Base-by-base conservation (phyloP, 768 basidiomycete genomes). In the Psilocybe cubensis region DNA sequence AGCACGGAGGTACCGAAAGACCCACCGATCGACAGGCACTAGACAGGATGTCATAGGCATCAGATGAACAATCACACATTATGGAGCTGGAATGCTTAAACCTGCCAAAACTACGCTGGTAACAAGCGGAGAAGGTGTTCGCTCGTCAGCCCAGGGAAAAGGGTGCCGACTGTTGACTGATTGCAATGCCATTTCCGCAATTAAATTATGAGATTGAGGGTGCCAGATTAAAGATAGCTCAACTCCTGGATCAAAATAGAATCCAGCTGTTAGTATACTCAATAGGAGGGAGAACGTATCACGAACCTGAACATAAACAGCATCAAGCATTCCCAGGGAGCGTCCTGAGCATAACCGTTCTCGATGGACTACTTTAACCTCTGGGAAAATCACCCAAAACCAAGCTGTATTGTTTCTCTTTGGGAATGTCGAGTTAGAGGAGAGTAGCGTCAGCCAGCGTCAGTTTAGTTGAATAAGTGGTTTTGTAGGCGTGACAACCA, bases 61-160 rank as follows among this genome's bases (percentile, higher is more conserved):
- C 8, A 14, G 31, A 33, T 33, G 31, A 14, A 33, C 31, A 33
- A 14, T 8, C 31, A 14, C n/a, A n/a, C n/a, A 14, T 33, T 8
- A 9, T 33, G 31, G 31, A 33, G 31, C 31, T 33, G 31, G 43
- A 25, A 21, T 44, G 24, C 20, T 27, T 10, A 20, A 35, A 49
- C 21, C 12, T 14, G 29, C 18, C 35, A 38, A 38, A 38, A 17
- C 35, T 11, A 11, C 12, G 35, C 35, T 38, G 35, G 35, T 17
- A 38, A 38, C 23, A 46, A 28, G 53, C 53, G 53, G 53, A 54
- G 53, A 54, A 46, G 33, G 3, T 31, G 14, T 33, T 54, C n/a
- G n/a, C n/a, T n/a, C n/a, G n/a, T n/a, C n/a, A n/a, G n/a, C n/a
- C n/a, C n/a, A n/a, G n/a, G n/a, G n/a, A n/a, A n/a, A n/a, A n/a